Conservation (phyloP, 371 early-diverging fungal species). For the Basidiobolus meristosporus region DNA sequence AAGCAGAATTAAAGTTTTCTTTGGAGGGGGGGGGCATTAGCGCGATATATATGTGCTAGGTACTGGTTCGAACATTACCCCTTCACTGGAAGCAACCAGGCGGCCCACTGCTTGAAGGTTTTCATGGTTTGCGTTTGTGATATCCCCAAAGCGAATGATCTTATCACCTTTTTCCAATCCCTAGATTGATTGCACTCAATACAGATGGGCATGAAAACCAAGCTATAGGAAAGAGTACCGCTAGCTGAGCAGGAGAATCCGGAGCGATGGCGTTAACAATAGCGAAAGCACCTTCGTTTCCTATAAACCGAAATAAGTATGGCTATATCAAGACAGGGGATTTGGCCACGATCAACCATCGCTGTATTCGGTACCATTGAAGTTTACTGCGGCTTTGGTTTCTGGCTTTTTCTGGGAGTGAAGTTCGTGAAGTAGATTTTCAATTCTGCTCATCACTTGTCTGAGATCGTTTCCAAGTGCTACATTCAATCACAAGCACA, state of each 20-base stretch:
- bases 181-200: constrained; percentile 3
- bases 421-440: constrained; percentile 33
- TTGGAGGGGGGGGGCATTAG: background rate
- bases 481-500: background rate
- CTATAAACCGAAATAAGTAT: constrained; percentile 1
- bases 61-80: constrained; percentile 10
- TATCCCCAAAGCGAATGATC: constrained; percentile 34
- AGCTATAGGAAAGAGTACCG: constrained; percentile 11
- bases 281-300: constrained; percentile 36
- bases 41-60: background rate
- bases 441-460: constrained; percentile 44
- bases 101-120: constrained; percentile 23
- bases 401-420: no score
- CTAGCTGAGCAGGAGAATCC: constrained; percentile 53
- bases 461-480: constrained; percentile 43
- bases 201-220: no score
- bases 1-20: background rate
- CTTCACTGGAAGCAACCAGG: constrained; percentile 28
- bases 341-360: no score
- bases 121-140: constrained; percentile 21
- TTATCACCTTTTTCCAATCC: constrained; percentile 38
- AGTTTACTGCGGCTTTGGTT: no score
- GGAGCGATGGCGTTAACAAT: constrained; percentile 62
- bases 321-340: constrained; percentile 3
- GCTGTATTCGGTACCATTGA: no score